Conservation (phyloP, 805 yeast genomes). For the Wickerhamiella slavikovae region DNA sequence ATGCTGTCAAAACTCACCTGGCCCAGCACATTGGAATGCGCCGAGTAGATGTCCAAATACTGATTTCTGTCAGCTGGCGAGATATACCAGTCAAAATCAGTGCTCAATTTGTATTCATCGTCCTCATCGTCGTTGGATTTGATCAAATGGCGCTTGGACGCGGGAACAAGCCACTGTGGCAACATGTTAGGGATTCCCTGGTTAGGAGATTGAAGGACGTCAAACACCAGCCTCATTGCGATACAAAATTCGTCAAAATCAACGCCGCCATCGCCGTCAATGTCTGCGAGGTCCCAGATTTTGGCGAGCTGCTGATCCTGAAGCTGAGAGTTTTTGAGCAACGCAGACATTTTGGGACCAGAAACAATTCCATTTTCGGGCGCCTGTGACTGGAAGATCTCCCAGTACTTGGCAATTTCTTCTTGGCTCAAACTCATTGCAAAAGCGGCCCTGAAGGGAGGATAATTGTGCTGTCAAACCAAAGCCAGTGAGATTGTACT, state of each 20-base stretch:
- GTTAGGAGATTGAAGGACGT: slow-evolving; percentile 56
- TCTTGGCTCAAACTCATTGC: too few relatives aligned
- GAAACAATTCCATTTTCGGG: slow-evolving; percentile 63
- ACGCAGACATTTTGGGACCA: slow-evolving; percentile 70
- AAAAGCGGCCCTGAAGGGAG: too few relatives aligned
- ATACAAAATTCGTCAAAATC: slow-evolving; percentile 97
- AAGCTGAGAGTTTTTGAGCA: slow-evolving; percentile 74
- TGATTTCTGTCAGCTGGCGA: slow-evolving; percentile 66
- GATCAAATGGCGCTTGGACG: slow-evolving; percentile 65
- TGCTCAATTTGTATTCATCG: slow-evolving; percentile 42
- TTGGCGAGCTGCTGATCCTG: slow-evolving; percentile 55
- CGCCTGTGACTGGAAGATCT: slow-evolving; percentile 73
- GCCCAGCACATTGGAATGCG: slow-evolving; percentile 61
- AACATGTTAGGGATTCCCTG: slow-evolving; percentile 44
- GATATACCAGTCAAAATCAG: slow-evolving; percentile 89
- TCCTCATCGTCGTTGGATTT: slow-evolving; percentile 44
- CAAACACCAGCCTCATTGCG: slow-evolving; percentile 89
- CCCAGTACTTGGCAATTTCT: slow-evolving; percentile 97
- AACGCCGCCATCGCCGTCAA: slow-evolving; percentile 74
- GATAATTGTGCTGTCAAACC: too few relatives aligned
- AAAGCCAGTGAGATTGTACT: too few relatives aligned
- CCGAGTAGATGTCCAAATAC: slow-evolving; percentile 58
- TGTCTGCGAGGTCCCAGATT: slow-evolving; percentile 76
- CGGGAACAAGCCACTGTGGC: slow-evolving; percentile 88
- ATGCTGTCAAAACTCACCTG: slow-evolving; percentile 58